Base-by-base conservation (phyloP, 768 basidiomycete species). In the Solioccasus polychromus region DNA sequence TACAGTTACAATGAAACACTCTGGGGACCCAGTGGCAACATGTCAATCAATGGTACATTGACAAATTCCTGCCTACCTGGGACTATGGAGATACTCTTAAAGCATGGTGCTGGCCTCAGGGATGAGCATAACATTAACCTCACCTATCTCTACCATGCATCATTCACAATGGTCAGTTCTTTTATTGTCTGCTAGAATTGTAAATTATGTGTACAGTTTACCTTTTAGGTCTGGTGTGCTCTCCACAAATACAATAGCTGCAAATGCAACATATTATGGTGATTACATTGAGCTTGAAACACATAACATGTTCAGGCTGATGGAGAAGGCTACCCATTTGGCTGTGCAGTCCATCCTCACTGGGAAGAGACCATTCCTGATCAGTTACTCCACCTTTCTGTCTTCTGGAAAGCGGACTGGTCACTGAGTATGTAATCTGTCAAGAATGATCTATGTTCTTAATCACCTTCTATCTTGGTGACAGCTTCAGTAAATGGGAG, bases 401-500 rank as follows among this genome's bases (percentile, higher is more conserved):
- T 79, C 80, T 35, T 65, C 83, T 0, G 85, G 85, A 15, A 81
- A 70, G 55, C 85, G 83, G 82, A 73, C 81, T 22, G 84, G 83
- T 0, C 84, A 86, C 60, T 86, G 85, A 83, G 80, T 81, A 60
- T 18, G 51, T 42, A n/a, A 18, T 35, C 30, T 29, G 2, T 8
- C 0, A 3, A 10, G 7, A 4, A 8, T 26, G 20, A 19, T n/a
- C 2, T 2, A 12, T 3, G 10, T 39, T 28, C 47, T 55, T 10
- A 44, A 4, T n/a, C 23, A 23, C 11, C 1, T 1, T 28, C 9
- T 20, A 83, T 81, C 74, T 88, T 20, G 86, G 88, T 1, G 88
- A 91, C 63, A 89, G 89, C 59, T 80, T 72, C 60, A 83, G 83
- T 58, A 75, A 77, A 47, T 91, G 88, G 86, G 64, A 77, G 38